phyloP scores from a whole-genome alignment of 805 yeast species.

The Hanseniaspora osmophila region DNA sequence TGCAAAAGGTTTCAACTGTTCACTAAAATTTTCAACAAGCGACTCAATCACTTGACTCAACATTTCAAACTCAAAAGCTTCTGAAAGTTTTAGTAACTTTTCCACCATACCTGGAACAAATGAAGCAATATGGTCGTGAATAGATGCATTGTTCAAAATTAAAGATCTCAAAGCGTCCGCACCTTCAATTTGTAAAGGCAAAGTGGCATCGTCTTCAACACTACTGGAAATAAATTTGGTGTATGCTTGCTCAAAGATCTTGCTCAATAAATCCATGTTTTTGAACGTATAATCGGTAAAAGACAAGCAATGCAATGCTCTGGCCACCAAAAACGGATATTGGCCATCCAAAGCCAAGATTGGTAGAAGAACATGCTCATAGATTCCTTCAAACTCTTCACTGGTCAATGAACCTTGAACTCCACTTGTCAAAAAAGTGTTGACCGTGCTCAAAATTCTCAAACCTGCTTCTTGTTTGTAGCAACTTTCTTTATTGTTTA shows the following conservation, averaged over 20 bases:
- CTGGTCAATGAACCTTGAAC: conserved; percentile 24
- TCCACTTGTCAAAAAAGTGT: conserved; percentile 24
- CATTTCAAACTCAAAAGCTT: conserved; percentile 73
- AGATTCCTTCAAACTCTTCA: conserved; percentile 44
- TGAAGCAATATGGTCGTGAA: conserved; percentile 52
- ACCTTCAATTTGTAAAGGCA: conserved; percentile 76
- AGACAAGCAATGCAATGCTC: conserved; percentile 49
- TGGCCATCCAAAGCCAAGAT: conserved; percentile 35
- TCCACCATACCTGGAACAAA: conserved; percentile 77
- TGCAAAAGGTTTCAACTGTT: conserved; percentile 82
- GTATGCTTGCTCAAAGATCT: conserved; percentile 28
- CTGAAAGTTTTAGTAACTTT: conserved; percentile 57
- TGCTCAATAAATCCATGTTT: conserved; percentile 27
- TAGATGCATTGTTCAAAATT: conserved; percentile 44
- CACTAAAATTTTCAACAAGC: conserved; percentile 77
- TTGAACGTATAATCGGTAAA: conserved; percentile 22
- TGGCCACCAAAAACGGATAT: conserved; percentile 53
- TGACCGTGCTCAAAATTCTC: conserved; percentile 62
- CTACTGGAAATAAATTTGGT: conserved; percentile 22
- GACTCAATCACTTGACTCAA: conserved; percentile 88
- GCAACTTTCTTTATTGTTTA: conserved; percentile 27
- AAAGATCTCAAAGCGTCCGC: conserved; percentile 79
- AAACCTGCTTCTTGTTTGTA: conserved; percentile 71
- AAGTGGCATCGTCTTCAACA: conserved; percentile 29
- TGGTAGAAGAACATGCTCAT: conserved; percentile 49